Evolutionary conservation across 2,329 filamentous ascomycete species (phyloP).

Genomic region (Uncinocarpus reesii): DNA sequence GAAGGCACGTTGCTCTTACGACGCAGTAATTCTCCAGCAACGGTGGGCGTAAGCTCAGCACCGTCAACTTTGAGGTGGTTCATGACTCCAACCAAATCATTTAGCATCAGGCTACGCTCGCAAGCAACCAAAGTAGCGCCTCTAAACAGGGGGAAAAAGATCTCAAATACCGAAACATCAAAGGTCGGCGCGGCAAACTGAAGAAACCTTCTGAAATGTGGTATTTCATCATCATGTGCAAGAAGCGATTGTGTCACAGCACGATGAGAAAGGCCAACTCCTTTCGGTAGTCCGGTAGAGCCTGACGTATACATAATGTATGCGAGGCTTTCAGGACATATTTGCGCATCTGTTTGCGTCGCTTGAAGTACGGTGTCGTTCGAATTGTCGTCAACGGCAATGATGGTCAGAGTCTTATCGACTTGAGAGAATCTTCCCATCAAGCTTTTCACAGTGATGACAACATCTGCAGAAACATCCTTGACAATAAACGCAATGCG

Average conservation of each 20-base stretch:
- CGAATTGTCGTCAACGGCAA: conserved; percentile 34
- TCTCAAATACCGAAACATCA: conserved; percentile 89
- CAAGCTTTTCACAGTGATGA: conserved; percentile 49
- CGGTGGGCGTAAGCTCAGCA: conserved; percentile 80
- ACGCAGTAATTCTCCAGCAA: conserved; percentile 65
- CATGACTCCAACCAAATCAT: conserved; percentile 61
- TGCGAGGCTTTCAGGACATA: conserved; percentile 42
- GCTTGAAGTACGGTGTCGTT: neutral
- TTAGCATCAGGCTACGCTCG: conserved; percentile 58
- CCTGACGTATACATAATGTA: conserved; percentile 94
- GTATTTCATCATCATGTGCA: conserved; percentile 69
- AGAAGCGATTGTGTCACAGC: conserved; percentile 73
- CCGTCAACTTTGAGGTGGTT: conserved; percentile 61
- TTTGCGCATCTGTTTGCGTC: neutral
- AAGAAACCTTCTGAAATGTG: conserved; percentile 65
- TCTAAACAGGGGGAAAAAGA: conserved; percentile 75
- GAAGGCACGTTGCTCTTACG: conserved; percentile 56
- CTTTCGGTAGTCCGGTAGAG: conserved; percentile 81
- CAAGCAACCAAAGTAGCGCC: conserved; percentile 64
- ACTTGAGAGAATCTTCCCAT: conserved; percentile 19
- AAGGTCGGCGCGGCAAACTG: conserved; percentile 91
- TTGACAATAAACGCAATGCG: conserved; percentile 67
- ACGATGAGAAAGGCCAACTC: conserved; percentile 68
- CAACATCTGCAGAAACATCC: conserved; percentile 61
- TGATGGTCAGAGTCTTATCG: conserved; percentile 20